Evolutionary conservation across 2,329 filamentous ascomycete genomes (phyloP).

Genomic region (Ceratocystis variospora): DNA sequence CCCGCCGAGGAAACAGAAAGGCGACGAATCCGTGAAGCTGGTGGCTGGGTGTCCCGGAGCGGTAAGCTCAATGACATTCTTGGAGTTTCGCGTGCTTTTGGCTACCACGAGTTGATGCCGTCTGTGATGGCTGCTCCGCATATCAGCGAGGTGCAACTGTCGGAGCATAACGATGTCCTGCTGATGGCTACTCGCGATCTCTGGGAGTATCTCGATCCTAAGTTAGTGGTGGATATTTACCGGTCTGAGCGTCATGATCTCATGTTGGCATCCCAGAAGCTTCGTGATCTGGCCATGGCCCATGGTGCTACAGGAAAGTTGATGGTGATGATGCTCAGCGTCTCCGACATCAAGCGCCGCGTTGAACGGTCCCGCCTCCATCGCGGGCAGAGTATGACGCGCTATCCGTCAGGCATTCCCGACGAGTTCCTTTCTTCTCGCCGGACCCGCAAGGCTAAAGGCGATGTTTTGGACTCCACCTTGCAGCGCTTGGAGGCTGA

Average conservation of each 20-base stretch:
- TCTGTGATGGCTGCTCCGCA: conserved; percentile 84
- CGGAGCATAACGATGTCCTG: conserved; percentile 85
- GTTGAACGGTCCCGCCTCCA: conserved; percentile 57
- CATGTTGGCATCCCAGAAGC: conserved; percentile 88
- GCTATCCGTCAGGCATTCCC: conserved; percentile 56
- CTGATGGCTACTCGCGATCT: conserved; percentile 81
- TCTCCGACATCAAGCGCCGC: conserved; percentile 77
- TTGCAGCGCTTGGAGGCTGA: conserved; percentile 77
- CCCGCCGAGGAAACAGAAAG: conserved; percentile 75
- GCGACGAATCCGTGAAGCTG: conserved; percentile 80
- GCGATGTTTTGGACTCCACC: conserved; percentile 65
- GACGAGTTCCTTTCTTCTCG: conserved; percentile 53
- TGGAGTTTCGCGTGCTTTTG: conserved; percentile 86
- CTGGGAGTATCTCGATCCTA: conserved; percentile 86
- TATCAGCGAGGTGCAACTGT: conserved; percentile 62
- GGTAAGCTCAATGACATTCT: conserved; percentile 86
- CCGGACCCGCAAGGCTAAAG: conserved; percentile 49
- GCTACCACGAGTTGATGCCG: conserved; percentile 84
- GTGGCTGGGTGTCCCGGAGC: conserved; percentile 89
- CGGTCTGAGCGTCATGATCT: conserved; percentile 74
- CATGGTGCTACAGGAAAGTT: conserved; percentile 91
- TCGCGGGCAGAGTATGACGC: conserved; percentile 70
- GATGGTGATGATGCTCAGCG: conserved; percentile 97
- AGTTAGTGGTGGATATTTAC: conserved; percentile 82
- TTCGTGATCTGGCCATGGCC: conserved; percentile 86